Evolutionary conservation across 441 rosid genomes (phyloP), one percentile per base, ranked within the genome.

Genomic region (California macrophylla): DNA sequence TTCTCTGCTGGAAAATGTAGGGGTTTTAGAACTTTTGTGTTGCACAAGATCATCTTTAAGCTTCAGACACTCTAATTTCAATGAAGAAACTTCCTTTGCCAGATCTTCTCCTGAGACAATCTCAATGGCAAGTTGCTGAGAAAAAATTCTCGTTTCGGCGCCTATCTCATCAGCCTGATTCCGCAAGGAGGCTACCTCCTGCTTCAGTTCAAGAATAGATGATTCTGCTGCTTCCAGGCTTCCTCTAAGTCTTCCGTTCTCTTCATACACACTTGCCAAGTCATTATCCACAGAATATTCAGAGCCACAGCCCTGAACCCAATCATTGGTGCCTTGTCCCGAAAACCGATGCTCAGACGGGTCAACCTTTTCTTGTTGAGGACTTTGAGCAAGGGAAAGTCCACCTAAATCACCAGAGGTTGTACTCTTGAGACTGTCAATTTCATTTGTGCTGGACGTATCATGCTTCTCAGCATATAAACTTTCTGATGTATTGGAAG

Each of bases 401-500:
- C 85, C 94, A 80, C 81, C 87, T 73, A 89, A 69, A 82, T 93
- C 98, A 78, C 91, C 97, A 66, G 97, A 87, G 36, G 78, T 80
- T 1, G 85, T 80, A 81, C 93, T 89, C 84, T 84, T 89, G 47
- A 88, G 82, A 86, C 92, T 86, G 72, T 89, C 97, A 71, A 88
- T 75, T 85, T 92, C 98, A 74, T 83, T 87, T 56, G 83, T 75
- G 73, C 90, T 89, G 65, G 90, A 85, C 18, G 85, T 79, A 72
- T 90, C 99, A 67, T 92, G 95, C 81, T 89, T 92, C 81, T 92
- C 99, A 16, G 97, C 87, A 69, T 78, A 88, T 64, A 90, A 69
- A 72, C 93, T 89, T 80, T 64, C 98, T 50, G 97, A 92, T 66
- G 96, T 83, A 80, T 88, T 95, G 74, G 98, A 92, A 78, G 98